phyloP scores from a whole-genome alignment of 2,329 filamentous ascomycete genomes.

The Fusarium sulawesiense region DNA sequence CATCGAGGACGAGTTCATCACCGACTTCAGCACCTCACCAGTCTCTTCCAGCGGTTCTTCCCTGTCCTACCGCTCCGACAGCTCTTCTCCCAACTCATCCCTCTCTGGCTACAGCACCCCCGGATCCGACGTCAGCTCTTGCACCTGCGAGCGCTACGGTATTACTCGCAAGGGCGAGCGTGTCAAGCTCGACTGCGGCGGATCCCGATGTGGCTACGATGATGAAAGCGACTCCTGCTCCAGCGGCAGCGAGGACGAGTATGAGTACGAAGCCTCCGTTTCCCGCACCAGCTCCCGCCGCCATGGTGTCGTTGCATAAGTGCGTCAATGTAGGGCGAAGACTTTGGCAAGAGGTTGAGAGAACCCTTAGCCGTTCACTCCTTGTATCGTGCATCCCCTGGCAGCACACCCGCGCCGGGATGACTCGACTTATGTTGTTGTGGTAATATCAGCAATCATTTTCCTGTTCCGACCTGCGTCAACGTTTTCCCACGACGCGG shows the following conservation, averaged over 20 bases:
- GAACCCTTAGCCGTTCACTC: constrained; percentile 52
- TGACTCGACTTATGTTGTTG: constrained; percentile 48
- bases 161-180: constrained; percentile 93
- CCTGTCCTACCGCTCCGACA: constrained; percentile 78
- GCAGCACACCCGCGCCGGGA: constrained; percentile 46
- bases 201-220: constrained; percentile 84
- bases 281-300: constrained; percentile 67
- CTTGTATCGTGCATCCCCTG: constrained; percentile 45
- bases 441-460: constrained; percentile 47
- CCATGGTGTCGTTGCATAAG: constrained; percentile 68
- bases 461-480: constrained; percentile 45
- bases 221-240: constrained; percentile 76
- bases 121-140: constrained; percentile 79
- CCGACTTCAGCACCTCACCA: constrained; percentile 67
- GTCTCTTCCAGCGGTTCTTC: constrained; percentile 77
- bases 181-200: constrained; percentile 96
- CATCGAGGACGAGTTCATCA: constrained; percentile 67
- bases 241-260: constrained; percentile 72
- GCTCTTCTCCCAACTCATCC: constrained; percentile 77
- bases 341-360: constrained; percentile 42
- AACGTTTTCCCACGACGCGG: constrained; percentile 44
- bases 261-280: constrained; percentile 55
- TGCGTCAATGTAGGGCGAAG: constrained; percentile 37
- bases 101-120: constrained; percentile 84
- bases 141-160: constrained; percentile 95